Base-by-base conservation (phyloP, 805 yeast species). In the Saccharomycopsis sp. region DNA sequence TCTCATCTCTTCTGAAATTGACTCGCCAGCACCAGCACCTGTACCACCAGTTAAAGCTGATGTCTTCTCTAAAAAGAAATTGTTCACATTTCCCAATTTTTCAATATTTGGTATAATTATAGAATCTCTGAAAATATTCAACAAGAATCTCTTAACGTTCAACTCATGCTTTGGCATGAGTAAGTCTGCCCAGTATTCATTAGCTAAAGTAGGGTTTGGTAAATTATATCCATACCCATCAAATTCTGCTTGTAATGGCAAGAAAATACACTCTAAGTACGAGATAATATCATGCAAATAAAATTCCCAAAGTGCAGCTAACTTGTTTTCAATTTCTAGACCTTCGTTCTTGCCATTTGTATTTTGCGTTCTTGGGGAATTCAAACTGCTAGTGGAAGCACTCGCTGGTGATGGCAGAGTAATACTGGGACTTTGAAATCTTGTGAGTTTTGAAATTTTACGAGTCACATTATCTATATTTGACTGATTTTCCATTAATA, bases 241-340 rank as follows among this genome's bases (percentile, higher is more conserved):
- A 40, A 74, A 59, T 43, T 72, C 79, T 16, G 63, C 54, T 45
- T 77, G 79, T 19, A 83, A 54, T 0, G 89, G 89, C 27, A 79
- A 52, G 39, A 82, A 71, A 0, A 78, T 70, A 0, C 83, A 83
- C 48, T 78, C 72, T 16, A 81, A 61, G 54, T 77, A 77, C 43
- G 77, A 78, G 41, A 74, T 68, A 2, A 78, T 70, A 31, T 71
- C 68, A n/a, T 66, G 64, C 51, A 71, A 74, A 56, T 81, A 81
- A 21, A 62, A 62, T 14, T 68, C 70, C 88, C 88, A 81, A 2
- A 77, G 64, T 1, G 67, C 55, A 2, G 71, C 63, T 6, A 63
- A 63, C 55, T 38, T 20, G 32, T 35, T 50, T 38, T 50, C 53
- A 6, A 38, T 21, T 29, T 44, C 49, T 11, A 43, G 38, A 16